These are phyloP conservation scores for Rachicladosporium sp. DNA, from an alignment of 2,329 filamentous ascomycete genomes.

Conservation along the genomic window DNA sequence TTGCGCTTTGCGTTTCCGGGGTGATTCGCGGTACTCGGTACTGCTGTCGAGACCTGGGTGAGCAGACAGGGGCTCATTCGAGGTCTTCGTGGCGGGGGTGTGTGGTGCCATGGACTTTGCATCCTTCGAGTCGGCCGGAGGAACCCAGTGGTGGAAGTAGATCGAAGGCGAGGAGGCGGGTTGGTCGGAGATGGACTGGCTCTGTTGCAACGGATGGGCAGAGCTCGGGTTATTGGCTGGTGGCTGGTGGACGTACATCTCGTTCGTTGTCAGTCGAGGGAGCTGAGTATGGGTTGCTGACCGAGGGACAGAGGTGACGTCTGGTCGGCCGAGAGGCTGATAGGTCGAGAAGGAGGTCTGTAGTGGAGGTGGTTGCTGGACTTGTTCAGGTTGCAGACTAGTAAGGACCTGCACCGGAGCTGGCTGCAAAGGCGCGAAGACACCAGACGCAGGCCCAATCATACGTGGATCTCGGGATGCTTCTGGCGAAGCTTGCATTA, in stretches of 20 bases:
- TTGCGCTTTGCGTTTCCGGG: slow-evolving; percentile 71
- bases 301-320: slow-evolving; percentile 31
- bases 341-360: slow-evolving; percentile 31
- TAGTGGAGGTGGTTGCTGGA: slow-evolving; percentile 20
- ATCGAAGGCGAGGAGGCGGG: slow-evolving; percentile 60
- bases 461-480: slow-evolving; percentile 30
- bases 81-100: slow-evolving; percentile 53
- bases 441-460: slow-evolving; percentile 25
- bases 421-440: slow-evolving; percentile 13
- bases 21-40: slow-evolving; percentile 58
- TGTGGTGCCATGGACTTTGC: slow-evolving; percentile 45
- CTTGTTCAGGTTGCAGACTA: slow-evolving; percentile 25
- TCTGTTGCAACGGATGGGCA: slow-evolving; percentile 31
- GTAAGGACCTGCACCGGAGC: slow-evolving; percentile 25
- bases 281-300: slow-evolving; percentile 35
- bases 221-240: slow-evolving; percentile 26
- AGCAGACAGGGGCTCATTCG: slow-evolving; percentile 32
- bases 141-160: slow-evolving; percentile 89
- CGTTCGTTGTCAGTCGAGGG: slow-evolving; percentile 40
- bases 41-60: slow-evolving; percentile 40
- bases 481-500: slow-evolving; percentile 28
- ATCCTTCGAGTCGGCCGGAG: slow-evolving; percentile 48
- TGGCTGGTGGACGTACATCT: slow-evolving; percentile 38
- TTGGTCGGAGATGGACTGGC: slow-evolving; percentile 45
- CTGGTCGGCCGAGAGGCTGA: slow-evolving; percentile 17